Conservation (phyloP, 2,329 filamentous ascomycete species). For the Trichoderma sp. region DNA sequence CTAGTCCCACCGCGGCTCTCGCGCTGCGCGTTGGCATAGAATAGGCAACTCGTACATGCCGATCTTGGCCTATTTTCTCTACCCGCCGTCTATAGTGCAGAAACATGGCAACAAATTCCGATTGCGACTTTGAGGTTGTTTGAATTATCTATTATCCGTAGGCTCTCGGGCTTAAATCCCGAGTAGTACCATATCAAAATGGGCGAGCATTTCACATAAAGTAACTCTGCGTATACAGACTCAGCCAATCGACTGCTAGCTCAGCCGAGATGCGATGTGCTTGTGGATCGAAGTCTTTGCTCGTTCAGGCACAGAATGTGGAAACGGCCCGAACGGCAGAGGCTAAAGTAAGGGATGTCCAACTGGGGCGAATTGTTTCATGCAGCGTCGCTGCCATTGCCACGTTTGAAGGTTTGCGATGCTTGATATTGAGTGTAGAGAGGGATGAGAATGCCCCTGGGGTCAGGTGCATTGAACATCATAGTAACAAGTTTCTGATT, state of each 20-base stretch:
- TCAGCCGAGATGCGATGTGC: slow-evolving; percentile 2
- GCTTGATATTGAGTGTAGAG: background rate
- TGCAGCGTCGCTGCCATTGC: background rate
- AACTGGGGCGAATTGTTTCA: background rate
- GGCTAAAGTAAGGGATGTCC: slow-evolving; percentile 8
- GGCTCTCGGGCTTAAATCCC: background rate
- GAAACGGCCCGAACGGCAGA: slow-evolving; percentile 19
- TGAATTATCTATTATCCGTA: slow-evolving; percentile 12
- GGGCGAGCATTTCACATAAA: background rate
- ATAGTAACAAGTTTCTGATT: background rate
- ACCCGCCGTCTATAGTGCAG: background rate
- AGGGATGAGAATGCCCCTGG: background rate
- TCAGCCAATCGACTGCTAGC: background rate
- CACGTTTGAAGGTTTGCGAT: background rate
- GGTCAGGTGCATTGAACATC: background rate
- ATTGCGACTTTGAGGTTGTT: background rate
- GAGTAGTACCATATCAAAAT: background rate
- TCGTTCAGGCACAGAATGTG: slow-evolving; percentile 4
- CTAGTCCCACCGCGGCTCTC: slow-evolving; percentile 5
- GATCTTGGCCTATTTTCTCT: slow-evolving; percentile 9
- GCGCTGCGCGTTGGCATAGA: slow-evolving; percentile 5
- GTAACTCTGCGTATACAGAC: background rate
- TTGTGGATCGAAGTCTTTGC: background rate
- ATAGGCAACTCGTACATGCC: slow-evolving; percentile 7
- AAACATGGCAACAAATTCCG: background rate